Base-by-base conservation (phyloP, 2,329 filamentous ascomycete genomes). In the Diaporthe nobilis region DNA sequence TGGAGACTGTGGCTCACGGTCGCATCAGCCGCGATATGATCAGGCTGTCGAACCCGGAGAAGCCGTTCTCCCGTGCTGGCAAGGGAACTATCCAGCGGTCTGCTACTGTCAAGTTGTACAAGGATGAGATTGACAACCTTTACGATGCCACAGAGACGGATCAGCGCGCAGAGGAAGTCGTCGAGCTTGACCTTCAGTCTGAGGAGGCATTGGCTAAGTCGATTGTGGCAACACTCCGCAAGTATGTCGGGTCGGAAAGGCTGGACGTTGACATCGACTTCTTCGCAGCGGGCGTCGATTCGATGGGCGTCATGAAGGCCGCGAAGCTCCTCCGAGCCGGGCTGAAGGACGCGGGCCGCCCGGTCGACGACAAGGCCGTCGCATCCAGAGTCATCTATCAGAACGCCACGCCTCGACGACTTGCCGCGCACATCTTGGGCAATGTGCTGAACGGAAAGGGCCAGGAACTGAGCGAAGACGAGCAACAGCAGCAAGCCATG, bases 11-110 rank as follows among this genome's bases (percentile, higher is more conserved):
- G 0, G 83, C 86, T 0, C 87, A 89, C 70, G 88, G 86, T 2
- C 86, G 85, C 42, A 86, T 90, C 37, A 81, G 81, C 2, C 83
- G 83, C 1, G 79, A 85, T 13, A 81, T 87, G 51, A 79, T 89
- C 37, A 77, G 79, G 0, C 28, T 90, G 5, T 81, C 86, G 0
- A 81, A 82, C 12, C 82, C 85, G 0, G 77, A 82, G 12, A 87
- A 85, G 77, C 87, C 87, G 0, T 87, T 90, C 72, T 79, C 81
- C 0, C 82, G 85, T 3, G 84, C 87, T 0, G 82, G 83, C 1
- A 90, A 90, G 78, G 87, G 87, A 1, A 86, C 86, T 0, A 78
- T 89, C 8, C 86, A 86, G 79, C 83, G 86, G n/a, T 78, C 81
- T 0, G 77, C 73, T 2, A 85, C 87, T 0, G 57, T 86, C 1